These are phyloP conservation scores for Pichia sp. DNA, from an alignment of 1,139 yeast genomes.

Conservation along the genomic window DNA sequence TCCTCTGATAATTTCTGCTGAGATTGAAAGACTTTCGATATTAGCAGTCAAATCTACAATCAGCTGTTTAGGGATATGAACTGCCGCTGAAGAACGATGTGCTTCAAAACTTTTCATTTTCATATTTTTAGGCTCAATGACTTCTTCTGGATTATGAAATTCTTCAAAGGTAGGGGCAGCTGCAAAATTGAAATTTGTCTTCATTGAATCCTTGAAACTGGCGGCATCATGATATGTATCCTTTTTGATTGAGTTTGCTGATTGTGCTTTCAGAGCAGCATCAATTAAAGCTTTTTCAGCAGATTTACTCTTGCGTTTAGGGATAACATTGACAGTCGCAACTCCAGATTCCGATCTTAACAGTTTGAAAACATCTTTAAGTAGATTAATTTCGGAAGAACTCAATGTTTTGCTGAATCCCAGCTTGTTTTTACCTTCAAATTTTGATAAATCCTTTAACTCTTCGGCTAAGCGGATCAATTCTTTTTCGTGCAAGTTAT, in stretches of 20 bases:
- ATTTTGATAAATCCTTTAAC: constrained; percentile 8
- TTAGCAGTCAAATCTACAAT: no score
- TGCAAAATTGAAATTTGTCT: no score
- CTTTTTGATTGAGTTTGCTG: neutral
- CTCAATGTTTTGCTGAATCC: constrained; percentile 11
- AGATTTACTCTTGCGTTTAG: neutral
- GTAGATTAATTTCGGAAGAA: constrained; percentile 9
- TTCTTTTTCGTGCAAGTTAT: constrained; percentile 5
- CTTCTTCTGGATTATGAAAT: no score
- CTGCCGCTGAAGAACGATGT: no score
- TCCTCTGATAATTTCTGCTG: no score
- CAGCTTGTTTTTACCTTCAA: constrained; percentile 10
- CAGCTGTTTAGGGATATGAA: no score
- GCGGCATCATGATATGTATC: no score
- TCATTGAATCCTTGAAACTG: no score
- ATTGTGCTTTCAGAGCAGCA: neutral
- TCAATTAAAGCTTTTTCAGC: neutral
- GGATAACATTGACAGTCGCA: constrained; percentile 1
- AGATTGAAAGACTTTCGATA: no score
- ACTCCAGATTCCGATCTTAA: constrained; percentile 5
- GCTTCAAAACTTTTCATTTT: no score
- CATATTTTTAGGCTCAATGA: no score
- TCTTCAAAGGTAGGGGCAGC: no score
- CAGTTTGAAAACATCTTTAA: constrained; percentile 13
- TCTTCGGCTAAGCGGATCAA: constrained; percentile 8